These are phyloP conservation scores for Ophiocordyceps camponoti-floridani DNA, from an alignment of 2,329 filamentous ascomycete genomes.

Conservation along the genomic window DNA sequence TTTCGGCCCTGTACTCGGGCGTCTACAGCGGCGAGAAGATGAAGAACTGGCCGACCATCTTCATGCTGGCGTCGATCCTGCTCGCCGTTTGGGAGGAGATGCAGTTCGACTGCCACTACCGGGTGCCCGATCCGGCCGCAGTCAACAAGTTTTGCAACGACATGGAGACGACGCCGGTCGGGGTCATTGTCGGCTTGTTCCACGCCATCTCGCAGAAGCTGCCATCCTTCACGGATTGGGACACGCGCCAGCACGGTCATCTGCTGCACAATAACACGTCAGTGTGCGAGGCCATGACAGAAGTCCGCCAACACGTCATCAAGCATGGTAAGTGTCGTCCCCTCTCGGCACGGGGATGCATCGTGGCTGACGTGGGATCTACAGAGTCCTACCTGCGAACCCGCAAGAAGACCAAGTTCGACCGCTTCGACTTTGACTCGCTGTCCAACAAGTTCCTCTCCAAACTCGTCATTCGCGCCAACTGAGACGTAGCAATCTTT, in stretches of 20 bases:
- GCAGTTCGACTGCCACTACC: constrained; percentile 96
- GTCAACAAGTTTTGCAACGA: constrained; percentile 92
- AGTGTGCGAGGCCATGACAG: constrained; percentile 90
- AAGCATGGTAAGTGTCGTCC: constrained; percentile 54
- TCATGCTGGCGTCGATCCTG: constrained; percentile 87
- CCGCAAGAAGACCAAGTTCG: constrained; percentile 65
- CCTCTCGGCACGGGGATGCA: background rate
- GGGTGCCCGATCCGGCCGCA: constrained; percentile 64
- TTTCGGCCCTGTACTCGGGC: constrained; percentile 85
- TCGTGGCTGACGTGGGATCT: constrained; percentile 7
- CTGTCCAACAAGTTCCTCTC: constrained; percentile 95
- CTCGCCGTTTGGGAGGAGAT: constrained; percentile 96
- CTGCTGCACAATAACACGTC: constrained; percentile 79
- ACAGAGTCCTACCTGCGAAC: constrained; percentile 74
- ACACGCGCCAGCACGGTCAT: constrained; percentile 78
- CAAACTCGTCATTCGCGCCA: constrained; percentile 88
- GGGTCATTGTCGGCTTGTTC: constrained; percentile 92
- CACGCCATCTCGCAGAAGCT: constrained; percentile 96
- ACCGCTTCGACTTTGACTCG: constrained; percentile 84
- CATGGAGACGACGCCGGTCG: constrained; percentile 92
- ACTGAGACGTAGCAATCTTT: constrained; percentile 25
- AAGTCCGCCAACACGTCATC: constrained; percentile 80
- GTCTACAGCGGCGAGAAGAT: constrained; percentile 94
- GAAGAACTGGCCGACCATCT: constrained; percentile 98
- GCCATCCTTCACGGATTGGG: constrained; percentile 84